Evolutionary conservation across 192 early-diverging fungal species (phyloP).

Genomic region (Ramicandelaber brevisporus): DNA sequence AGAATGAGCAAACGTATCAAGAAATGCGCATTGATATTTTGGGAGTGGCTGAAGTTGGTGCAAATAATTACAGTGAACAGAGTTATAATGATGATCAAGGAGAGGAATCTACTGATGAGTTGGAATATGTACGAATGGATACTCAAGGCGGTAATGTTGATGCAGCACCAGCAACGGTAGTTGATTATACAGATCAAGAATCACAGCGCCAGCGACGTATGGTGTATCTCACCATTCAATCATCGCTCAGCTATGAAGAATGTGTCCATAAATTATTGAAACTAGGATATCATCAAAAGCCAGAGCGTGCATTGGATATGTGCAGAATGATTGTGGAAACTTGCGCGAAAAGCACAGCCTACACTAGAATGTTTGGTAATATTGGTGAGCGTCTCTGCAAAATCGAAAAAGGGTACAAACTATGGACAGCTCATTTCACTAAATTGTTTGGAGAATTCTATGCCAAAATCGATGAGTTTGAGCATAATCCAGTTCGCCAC

Average conservation of each 20-base stretch:
- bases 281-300: conserved; percentile 49
- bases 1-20: conserved; percentile 62
- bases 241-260: conserved; percentile 83
- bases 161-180: too few relatives aligned
- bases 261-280: conserved; percentile 85
- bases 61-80: conserved; percentile 17
- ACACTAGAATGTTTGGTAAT: conserved; percentile 77
- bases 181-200: too few relatives aligned
- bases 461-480: conserved; percentile 78
- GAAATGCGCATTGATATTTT: conserved; percentile 66
- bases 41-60: conserved; percentile 35
- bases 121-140: too few relatives aligned
- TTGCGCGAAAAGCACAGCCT: conserved; percentile 86
- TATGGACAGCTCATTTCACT: conserved; percentile 57
- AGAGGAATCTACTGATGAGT: too few relatives aligned
- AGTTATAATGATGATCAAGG: too few relatives aligned
- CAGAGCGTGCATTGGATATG: conserved; percentile 74
- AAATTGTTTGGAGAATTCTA: conserved; percentile 57
- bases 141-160: too few relatives aligned
- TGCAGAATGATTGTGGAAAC: conserved; percentile 95
- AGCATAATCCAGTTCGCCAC: conserved; percentile 81
- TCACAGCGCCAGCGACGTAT: conserved; percentile 62
- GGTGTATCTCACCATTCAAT: conserved; percentile 95
- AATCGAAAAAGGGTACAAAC: conserved; percentile 38
- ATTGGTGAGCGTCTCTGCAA: conserved; percentile 84